phyloP scores from a whole-genome alignment of 192 early-diverging fungal genomes.

The Backusella luteola region DNA sequence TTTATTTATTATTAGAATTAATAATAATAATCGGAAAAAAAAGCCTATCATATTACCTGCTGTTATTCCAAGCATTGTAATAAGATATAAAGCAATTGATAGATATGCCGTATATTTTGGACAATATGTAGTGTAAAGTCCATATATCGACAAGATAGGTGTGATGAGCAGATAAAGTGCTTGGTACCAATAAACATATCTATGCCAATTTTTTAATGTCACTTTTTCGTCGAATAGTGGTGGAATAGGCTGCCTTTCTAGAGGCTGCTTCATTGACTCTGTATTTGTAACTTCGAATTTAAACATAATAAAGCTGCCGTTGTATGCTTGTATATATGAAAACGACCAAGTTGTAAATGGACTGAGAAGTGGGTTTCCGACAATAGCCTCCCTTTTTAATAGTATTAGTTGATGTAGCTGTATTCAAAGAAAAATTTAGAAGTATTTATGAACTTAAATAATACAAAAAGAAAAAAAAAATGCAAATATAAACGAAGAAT shows the following conservation, averaged over 20 bases:
- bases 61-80: conserved; percentile 83
- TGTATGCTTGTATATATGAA: background rate
- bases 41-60: conserved; percentile 27
- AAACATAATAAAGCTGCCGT: background rate
- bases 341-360: background rate
- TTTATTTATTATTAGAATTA: conserved; percentile 13
- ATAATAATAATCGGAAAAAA: background rate
- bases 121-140: conserved; percentile 66
- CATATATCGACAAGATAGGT: conserved; percentile 80
- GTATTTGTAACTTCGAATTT: background rate
- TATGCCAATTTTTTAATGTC: conserved; percentile 49
- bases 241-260: background rate
- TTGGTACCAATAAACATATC: conserved; percentile 70
- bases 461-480: background rate
- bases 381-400: background rate
- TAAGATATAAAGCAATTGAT: conserved; percentile 64
- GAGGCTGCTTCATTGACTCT: conserved; percentile 1
- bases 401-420: background rate
- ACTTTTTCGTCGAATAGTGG: conserved; percentile 39
- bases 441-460: background rate
- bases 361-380: background rate
- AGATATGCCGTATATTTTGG: conserved; percentile 69
- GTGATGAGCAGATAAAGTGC: conserved; percentile 58
- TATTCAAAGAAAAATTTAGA: background rate
- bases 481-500: background rate